phyloP scores from a whole-genome alignment of 1,284 basidiomycete species.

The Leccinum angustisporum region DNA sequence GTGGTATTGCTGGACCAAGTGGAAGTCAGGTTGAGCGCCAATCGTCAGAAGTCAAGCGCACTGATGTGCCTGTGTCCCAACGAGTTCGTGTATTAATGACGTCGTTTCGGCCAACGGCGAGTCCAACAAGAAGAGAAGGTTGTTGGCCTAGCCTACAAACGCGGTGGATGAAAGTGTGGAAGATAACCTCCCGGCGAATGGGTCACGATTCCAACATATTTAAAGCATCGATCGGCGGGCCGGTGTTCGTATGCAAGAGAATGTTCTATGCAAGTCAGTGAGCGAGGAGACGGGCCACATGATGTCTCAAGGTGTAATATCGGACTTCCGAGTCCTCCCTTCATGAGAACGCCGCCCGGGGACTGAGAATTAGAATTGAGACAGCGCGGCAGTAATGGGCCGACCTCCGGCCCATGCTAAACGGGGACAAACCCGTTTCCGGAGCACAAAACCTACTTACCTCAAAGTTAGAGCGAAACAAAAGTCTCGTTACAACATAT shows the following conservation, averaged over 20 bases:
- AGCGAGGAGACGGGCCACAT: neutral
- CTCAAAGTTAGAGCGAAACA: neutral
- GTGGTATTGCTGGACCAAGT: neutral
- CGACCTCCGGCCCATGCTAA: neutral
- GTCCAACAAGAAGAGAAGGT: neutral
- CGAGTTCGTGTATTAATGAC: neutral
- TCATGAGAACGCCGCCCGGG: neutral
- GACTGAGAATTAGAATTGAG: neutral
- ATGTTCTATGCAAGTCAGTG: neutral
- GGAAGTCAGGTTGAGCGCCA: neutral
- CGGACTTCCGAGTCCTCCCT: neutral
- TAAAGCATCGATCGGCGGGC: conserved; percentile 1
- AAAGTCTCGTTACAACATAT: neutral
- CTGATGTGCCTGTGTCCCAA: neutral
- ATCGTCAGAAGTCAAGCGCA: neutral
- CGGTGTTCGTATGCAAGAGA: conserved; percentile 1
- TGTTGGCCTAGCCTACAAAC: neutral
- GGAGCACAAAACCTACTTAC: neutral
- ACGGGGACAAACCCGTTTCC: neutral
- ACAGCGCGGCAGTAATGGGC: neutral
- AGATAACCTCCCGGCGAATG: neutral
- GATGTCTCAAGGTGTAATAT: neutral
- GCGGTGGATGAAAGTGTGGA: neutral
- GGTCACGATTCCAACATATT: neutral
- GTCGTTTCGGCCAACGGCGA: neutral